Conservation (phyloP, 192 early-diverging fungal species). For the Coemansia sp. region DNA sequence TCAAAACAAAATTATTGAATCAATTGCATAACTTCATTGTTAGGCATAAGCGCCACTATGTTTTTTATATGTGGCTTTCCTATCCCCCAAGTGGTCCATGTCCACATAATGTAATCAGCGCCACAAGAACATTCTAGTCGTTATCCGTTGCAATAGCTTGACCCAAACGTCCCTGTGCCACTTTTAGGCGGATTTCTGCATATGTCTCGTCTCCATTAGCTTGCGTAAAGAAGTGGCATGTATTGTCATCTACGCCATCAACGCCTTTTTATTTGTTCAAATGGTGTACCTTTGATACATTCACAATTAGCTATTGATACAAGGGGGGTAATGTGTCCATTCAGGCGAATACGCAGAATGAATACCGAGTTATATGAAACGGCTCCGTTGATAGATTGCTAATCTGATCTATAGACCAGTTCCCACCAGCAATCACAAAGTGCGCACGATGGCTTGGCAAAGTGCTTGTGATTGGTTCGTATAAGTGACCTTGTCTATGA, state of each 20-base stretch:
- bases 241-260: background rate
- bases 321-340: background rate
- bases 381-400: background rate
- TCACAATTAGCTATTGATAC: background rate
- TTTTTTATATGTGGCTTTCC: background rate
- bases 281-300: background rate
- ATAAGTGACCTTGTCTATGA: too few species aligned
- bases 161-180: background rate
- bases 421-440: background rate
- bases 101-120: background rate
- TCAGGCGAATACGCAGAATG: background rate
- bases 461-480: background rate
- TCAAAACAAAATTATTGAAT: background rate
- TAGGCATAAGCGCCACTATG: background rate
- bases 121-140: background rate
- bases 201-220: background rate
- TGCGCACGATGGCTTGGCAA: background rate
- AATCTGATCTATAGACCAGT: background rate
- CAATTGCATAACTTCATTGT: constrained; percentile 9
- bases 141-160: background rate
- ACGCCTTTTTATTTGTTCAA: background rate
- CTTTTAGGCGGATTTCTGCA: background rate
- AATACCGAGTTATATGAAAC: background rate
- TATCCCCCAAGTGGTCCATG: background rate
- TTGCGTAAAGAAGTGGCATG: background rate